Percentiles rank a stretch among this genome's conserved stretches.
These are phyloP conservation scores for Suillus bovinus DNA, from an alignment of 768 basidiomycete species.

Conservation along the genomic window DNA sequence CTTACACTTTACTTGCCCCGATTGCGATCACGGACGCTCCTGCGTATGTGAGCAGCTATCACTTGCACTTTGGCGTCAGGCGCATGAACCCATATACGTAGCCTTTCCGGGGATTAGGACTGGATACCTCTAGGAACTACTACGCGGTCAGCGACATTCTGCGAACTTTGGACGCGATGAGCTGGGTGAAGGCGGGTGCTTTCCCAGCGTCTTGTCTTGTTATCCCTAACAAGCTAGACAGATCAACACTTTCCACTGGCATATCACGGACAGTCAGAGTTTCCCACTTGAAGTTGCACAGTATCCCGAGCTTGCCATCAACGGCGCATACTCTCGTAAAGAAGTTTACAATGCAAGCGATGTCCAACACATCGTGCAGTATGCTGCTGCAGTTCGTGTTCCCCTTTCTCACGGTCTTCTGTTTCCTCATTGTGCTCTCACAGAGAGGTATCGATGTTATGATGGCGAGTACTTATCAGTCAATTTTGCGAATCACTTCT, in stretches of 20 bases:
- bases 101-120: slow-evolving; percentile 42
- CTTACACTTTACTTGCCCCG: slow-evolving; percentile 42
- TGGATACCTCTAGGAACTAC: slow-evolving; percentile 49
- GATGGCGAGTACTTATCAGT: slow-evolving; percentile 26
- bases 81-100: slow-evolving; percentile 5
- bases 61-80: slow-evolving; percentile 29
- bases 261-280: slow-evolving; percentile 50
- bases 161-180: slow-evolving; percentile 75
- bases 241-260: slow-evolving; percentile 51
- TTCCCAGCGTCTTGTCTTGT: background rate
- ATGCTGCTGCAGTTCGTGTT: slow-evolving; percentile 63
- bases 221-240: slow-evolving; percentile 14
- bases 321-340: slow-evolving; percentile 45
- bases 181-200: slow-evolving; percentile 57
- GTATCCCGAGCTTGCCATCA: slow-evolving; percentile 37
- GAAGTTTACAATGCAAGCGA: slow-evolving; percentile 43
- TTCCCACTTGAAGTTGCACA: slow-evolving; percentile 46
- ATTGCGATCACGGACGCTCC: slow-evolving; percentile 45
- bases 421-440: background rate
- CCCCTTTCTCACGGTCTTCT: background rate
- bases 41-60: slow-evolving; percentile 40
- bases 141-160: slow-evolving; percentile 53
- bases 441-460: slow-evolving; percentile 70
- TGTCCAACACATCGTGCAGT: slow-evolving; percentile 55
- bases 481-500: background rate